Base-by-base conservation (phyloP, 495 filamentous ascomycete species). In the Penicillium flavigenum region DNA sequence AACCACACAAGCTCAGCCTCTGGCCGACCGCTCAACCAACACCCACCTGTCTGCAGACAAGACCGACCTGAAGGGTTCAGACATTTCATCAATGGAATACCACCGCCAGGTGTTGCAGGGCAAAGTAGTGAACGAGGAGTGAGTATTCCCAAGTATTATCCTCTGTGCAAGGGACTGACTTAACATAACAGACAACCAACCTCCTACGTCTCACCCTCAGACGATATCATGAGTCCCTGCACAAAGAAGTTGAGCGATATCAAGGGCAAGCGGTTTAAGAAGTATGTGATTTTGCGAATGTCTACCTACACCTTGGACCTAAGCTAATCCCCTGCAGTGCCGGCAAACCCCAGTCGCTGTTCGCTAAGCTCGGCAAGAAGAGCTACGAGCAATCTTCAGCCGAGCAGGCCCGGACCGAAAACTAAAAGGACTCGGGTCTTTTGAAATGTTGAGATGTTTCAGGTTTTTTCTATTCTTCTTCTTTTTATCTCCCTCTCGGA, bases 181-280 rank as follows among this genome's bases (percentile, higher is more conserved):
- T 2, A 19, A 9, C 9, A 20, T 47, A 77, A 16, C 43, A 79
- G 77, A 22, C 63, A 72, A 47, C 77, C 84, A 53, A 82, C 84
- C 64, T 75, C 81, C 56, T 97, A 95, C 75, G 77, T 96, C 67
- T 94, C 89, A n/a, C 92, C 92, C 0, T 94, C 90, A 11, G 92
- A 97, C 67, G 88, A 84, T 69, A 90, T 97, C 74, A 88, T 95
- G 88, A 91, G 88, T 58, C 92, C 92, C 16, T 92, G 90, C 72
- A 92, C 90, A n/a, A 87, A 89, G 74, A 97, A 97, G 75, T 74
- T 97, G 64, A 87, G 79, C 51, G 86, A 88, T 46, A 84, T 92
- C 69, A 91, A 91, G 77, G 88, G 83, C 68, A 92, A 92, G 79
- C 86, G 87, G 38, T 87, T 89, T 63, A 79, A 79, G 71, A 79